A percentile compares a stretch with the other conserved stretches of the same genome.
phyloP scores from a whole-genome alignment of 2,329 filamentous ascomycete genomes.

The Orbilia ellipsospora region DNA sequence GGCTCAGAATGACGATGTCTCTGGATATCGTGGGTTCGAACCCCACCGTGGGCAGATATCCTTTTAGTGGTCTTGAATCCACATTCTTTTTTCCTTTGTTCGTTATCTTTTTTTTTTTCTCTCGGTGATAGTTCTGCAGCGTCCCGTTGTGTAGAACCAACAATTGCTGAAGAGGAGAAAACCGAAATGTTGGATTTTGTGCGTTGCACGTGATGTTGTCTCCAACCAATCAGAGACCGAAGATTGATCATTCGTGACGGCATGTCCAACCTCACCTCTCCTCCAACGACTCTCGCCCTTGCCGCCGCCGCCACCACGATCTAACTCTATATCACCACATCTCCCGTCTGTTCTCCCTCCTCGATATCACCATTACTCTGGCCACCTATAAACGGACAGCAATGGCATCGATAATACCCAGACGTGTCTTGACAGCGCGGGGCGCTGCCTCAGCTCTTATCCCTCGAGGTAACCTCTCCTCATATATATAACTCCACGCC shows the following conservation, averaged over 20 bases:
- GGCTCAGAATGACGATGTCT: constrained; percentile 9
- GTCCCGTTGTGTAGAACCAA: neutral
- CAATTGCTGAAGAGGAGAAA: neutral
- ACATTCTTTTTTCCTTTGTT: constrained; percentile 13
- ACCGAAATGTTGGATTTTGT: constrained; percentile 23
- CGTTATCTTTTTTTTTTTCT: neutral
- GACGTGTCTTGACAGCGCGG: constrained; percentile 46
- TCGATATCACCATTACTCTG: neutral
- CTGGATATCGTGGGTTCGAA: constrained; percentile 56
- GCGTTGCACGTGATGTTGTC: constrained; percentile 50
- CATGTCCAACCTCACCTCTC: constrained; percentile 38
- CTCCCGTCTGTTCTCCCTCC: constrained; percentile 1
- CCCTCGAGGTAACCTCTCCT: constrained; percentile 39
- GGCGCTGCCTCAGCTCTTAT: constrained; percentile 46
- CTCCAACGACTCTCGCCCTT: constrained; percentile 27
- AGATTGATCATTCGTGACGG: constrained; percentile 50
- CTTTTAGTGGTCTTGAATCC: neutral
- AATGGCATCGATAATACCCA: constrained; percentile 54
- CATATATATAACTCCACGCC: neutral
- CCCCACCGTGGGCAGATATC: constrained; percentile 44
- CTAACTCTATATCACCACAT: neutral
- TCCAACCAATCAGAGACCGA: constrained; percentile 28
- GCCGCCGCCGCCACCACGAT: constrained; percentile 26
- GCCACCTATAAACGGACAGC: constrained; percentile 8
- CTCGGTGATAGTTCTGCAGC: constrained; percentile 4